A percentile compares a stretch with the other conserved stretches of the same genome.
phyloP scores from a whole-genome alignment of 768 basidiomycete species.

The Polyporus arcularius region DNA sequence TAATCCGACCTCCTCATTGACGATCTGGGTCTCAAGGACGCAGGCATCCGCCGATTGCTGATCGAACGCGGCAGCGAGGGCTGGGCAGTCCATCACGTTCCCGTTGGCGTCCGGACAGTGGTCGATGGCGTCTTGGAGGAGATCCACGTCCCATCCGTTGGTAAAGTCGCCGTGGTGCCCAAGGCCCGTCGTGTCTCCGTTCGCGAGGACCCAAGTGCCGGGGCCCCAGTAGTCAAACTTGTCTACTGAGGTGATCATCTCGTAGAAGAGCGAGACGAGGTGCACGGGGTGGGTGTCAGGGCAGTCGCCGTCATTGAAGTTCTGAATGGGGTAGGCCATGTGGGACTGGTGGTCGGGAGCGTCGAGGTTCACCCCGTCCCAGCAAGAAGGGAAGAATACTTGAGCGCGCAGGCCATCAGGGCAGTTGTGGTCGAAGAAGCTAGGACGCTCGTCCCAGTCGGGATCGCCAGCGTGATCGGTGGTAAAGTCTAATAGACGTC shows the following conservation, averaged over 20 bases:
- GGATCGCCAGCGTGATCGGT: constrained; percentile 20
- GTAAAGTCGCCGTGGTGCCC: constrained; percentile 28
- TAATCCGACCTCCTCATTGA: constrained; percentile 22
- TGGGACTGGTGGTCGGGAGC: constrained; percentile 40
- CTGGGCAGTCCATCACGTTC: constrained; percentile 24
- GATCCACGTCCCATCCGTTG: constrained; percentile 24
- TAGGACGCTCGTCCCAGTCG: constrained; percentile 19
- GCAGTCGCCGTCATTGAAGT: constrained; percentile 26
- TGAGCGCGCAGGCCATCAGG: constrained; percentile 31
- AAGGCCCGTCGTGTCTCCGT: constrained; percentile 26
- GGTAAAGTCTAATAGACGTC: constrained; percentile 12
- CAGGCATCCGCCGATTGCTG: constrained; percentile 20
- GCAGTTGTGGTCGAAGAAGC: constrained; percentile 24
- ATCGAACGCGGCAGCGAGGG: constrained; percentile 23
- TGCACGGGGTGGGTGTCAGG: constrained; percentile 27
- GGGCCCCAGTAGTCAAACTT: constrained; percentile 20
- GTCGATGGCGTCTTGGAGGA: constrained; percentile 28
- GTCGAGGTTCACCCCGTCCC: constrained; percentile 43
- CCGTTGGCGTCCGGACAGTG: constrained; percentile 26
- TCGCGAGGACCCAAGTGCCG: constrained; percentile 23
- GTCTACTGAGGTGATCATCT: constrained; percentile 22
- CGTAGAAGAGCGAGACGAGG: constrained; percentile 29
- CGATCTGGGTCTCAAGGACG: constrained; percentile 20
- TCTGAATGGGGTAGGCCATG: constrained; percentile 35
- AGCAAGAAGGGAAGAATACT: constrained; percentile 37